phyloP scores from a whole-genome alignment of 805 yeast genomes.

The Metschnikowia picachoensis region DNA sequence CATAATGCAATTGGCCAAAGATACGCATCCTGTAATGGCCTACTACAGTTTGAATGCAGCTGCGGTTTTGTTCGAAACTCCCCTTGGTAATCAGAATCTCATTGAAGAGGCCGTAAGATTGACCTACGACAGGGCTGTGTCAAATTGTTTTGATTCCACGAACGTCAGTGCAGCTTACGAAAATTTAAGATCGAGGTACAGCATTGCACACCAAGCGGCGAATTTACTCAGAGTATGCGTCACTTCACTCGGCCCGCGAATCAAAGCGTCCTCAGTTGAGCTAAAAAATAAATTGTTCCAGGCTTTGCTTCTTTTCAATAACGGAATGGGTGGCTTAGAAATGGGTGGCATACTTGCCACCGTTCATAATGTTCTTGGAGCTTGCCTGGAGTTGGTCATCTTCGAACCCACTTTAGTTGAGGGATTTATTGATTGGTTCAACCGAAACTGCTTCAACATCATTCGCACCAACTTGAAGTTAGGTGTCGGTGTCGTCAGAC shows the following conservation, averaged over 20 bases:
- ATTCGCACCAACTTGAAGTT: slow-evolving; percentile 35
- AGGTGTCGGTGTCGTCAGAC: slow-evolving; percentile 28
- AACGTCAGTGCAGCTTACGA: slow-evolving; percentile 29
- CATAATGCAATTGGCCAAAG: slow-evolving; percentile 55
- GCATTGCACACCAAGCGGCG: slow-evolving; percentile 23
- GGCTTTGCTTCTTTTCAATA: slow-evolving; percentile 26
- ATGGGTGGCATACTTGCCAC: slow-evolving; percentile 26
- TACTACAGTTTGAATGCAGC: slow-evolving; percentile 65
- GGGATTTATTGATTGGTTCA: slow-evolving; percentile 30
- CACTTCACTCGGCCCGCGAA: slow-evolving; percentile 38
- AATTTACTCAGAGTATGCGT: slow-evolving; percentile 28
- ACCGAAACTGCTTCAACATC: slow-evolving; percentile 21
- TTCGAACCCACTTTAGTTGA: slow-evolving; percentile 35
- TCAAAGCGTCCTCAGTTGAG: slow-evolving; percentile 21
- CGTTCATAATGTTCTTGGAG: slow-evolving; percentile 21
- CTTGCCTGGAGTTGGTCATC: slow-evolving; percentile 37
- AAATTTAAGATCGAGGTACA: slow-evolving; percentile 33
- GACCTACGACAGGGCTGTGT: slow-evolving; percentile 29
- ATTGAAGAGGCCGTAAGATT: slow-evolving; percentile 38
- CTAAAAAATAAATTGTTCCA: slow-evolving; percentile 24
- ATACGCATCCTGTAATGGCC: slow-evolving; percentile 85
- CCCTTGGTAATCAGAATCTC: slow-evolving; percentile 42
- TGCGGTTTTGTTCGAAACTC: slow-evolving; percentile 51
- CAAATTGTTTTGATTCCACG: slow-evolving; percentile 37
- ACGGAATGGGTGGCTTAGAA: slow-evolving; percentile 31